These are phyloP conservation scores for Globisporangium spiculum DNA, from an alignment of 352 stramenopile genomes.

Conservation along the genomic window DNA sequence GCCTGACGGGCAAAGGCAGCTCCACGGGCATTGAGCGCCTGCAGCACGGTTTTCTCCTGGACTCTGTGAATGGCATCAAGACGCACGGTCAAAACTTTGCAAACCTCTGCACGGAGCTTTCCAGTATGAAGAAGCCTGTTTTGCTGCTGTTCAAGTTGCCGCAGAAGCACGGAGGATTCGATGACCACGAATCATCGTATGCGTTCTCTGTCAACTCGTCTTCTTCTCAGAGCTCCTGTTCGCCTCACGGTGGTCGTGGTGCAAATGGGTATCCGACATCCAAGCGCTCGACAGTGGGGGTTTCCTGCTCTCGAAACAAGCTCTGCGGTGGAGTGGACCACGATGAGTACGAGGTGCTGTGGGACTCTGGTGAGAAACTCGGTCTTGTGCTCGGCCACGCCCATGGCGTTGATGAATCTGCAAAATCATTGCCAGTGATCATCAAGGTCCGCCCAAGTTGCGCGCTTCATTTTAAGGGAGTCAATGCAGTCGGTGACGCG, in stretches of 20 bases:
- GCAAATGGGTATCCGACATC: background rate
- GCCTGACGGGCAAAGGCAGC: conserved; percentile 63
- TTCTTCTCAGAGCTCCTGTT: conserved; percentile 6
- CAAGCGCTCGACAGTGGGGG: background rate
- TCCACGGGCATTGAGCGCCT: conserved; percentile 38
- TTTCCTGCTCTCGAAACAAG: background rate
- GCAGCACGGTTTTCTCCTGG: conserved; percentile 41
- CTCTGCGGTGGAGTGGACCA: background rate
- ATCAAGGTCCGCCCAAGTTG: conserved; percentile 21
- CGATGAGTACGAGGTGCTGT: conserved; percentile 18
- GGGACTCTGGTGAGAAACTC: conserved; percentile 12
- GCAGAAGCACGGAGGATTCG: conserved; percentile 17
- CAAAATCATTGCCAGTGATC: conserved; percentile 6
- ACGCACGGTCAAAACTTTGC: conserved; percentile 28
- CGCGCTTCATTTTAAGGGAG: conserved; percentile 27
- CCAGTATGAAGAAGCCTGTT: conserved; percentile 39
- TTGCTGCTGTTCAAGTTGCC: conserved; percentile 46
- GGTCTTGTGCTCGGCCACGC: conserved; percentile 13
- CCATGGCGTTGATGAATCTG: background rate
- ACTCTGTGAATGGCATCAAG: conserved; percentile 46
- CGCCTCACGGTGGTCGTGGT: background rate
- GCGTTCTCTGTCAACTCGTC: conserved; percentile 8
- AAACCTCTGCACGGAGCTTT: conserved; percentile 33
- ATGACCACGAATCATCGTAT: conserved; percentile 15
- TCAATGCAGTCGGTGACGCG: conserved; percentile 30